phyloP scores from a whole-genome alignment of 805 yeast species.

The Candida railenensis region DNA sequence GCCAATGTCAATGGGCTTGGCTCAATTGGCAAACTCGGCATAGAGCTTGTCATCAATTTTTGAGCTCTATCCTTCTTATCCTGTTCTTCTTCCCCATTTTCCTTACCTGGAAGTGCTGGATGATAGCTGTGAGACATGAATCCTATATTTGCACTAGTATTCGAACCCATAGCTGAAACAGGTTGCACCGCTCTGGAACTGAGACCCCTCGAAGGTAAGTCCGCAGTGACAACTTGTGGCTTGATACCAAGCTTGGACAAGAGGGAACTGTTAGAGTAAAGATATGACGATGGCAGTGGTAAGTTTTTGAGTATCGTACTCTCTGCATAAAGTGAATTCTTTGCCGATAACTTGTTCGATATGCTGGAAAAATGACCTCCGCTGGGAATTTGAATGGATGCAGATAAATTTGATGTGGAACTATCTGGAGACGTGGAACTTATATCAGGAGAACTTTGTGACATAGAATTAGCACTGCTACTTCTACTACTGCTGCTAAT shows the following conservation, averaged over 20 bases:
- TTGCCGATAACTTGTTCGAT: conserved; percentile 23
- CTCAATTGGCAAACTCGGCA: not conserved
- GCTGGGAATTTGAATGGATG: conserved; percentile 1
- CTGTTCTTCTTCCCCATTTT: conserved; percentile 1
- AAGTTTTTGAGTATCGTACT: conserved; percentile 24
- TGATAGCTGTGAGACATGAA: conserved; percentile 1
- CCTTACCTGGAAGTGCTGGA: conserved; percentile 1
- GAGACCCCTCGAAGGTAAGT: conserved; percentile 15
- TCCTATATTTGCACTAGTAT: conserved; percentile 1
- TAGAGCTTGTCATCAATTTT: not conserved
- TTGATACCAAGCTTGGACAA: conserved; percentile 38
- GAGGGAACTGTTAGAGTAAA: conserved; percentile 34
- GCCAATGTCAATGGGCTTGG: conserved; percentile 3
- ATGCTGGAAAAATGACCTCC: not conserved
- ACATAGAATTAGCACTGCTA: not conserved
- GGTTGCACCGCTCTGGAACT: not conserved
- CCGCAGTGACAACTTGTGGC: conserved; percentile 40
- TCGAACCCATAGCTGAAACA: conserved; percentile 1
- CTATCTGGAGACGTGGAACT: not conserved
- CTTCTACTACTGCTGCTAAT: conserved; percentile 3
- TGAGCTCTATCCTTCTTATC: not conserved
- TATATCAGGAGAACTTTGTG: not conserved
- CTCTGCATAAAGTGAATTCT: conserved; percentile 31
- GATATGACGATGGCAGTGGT: conserved; percentile 25
- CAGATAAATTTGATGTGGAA: not conserved